Evolutionary conservation across 192 early-diverging fungal species (phyloP), one percentile per base, ranked within the genome.

Genomic region (Geosiphon pyriformis): DNA sequence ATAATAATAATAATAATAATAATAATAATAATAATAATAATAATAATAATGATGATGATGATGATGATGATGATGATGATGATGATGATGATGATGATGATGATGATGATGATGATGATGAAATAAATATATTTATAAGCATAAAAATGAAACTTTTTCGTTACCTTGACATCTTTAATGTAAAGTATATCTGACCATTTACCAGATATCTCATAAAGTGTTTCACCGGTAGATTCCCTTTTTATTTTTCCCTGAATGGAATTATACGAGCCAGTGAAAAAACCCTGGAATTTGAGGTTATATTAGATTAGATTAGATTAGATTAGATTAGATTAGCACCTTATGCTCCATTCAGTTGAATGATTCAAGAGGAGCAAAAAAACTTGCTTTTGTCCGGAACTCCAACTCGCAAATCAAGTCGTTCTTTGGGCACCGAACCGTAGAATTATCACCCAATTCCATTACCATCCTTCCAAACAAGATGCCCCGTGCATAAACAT

Each of bases 391-490:
- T 35, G 87, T 87, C 73, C 91, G 90, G 70, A 95, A 97, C 51
- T 95, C 93, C 34, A 97, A 78, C 62, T 90, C 86, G 57, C 89
- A 92, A 37, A 85, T 70, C 65, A 94, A 80, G 65, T 92, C 90
- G 65, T 78, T 81, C 65, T 92, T 80, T 33, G 77, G 63, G 72
- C 94, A 94, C 27, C 74, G 78, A 11, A 95, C 82, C 0, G 78
- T 78, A 3, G 87, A 87, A n/a, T 74, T 76, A 74, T 97, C 95
- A 46, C 92, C 95, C 37, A 95, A 78, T 73, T 97, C 95, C 54
- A 97, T 74, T 37, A 89, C 84, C 95, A 97, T 95, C 29, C 85
- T 95, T 29, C 95, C 95, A 76, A 96, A 91, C 66, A 96, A 57
- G 46, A 97, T 90, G 2, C 93, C 92, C 8, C 95, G 83, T 4